These are phyloP conservation scores for Rhodotorula sp. DNA, from an alignment of 1,284 basidiomycete genomes.

Conservation along the genomic window DNA sequence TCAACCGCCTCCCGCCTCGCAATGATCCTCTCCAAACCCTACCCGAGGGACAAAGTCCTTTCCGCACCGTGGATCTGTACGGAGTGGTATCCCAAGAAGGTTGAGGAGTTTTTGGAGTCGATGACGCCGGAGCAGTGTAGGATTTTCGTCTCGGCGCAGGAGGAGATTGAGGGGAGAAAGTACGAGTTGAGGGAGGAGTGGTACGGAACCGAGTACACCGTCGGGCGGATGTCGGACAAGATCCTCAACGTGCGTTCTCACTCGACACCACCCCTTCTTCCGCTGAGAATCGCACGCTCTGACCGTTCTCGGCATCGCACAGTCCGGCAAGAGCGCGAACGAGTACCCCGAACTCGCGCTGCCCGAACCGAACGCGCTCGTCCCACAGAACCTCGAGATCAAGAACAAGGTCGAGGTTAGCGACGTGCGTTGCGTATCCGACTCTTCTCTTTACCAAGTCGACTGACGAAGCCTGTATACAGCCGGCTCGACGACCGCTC, in stretches of 20 bases:
- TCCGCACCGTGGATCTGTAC: conserved; percentile 70
- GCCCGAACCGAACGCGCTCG: conserved; percentile 83
- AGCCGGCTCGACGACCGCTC: conserved; percentile 68
- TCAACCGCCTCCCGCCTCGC: conserved; percentile 76
- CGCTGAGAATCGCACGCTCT: background rate
- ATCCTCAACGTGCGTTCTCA: conserved; percentile 60
- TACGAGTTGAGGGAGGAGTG: conserved; percentile 75
- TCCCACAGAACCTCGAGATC: conserved; percentile 81
- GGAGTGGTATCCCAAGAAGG: conserved; percentile 69
- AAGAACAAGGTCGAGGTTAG: conserved; percentile 62
- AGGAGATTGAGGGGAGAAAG: conserved; percentile 54
- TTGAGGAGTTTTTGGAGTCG: conserved; percentile 56
- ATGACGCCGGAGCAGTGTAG: conserved; percentile 61
- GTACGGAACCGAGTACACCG: conserved; percentile 78
- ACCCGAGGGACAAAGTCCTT: conserved; percentile 75
- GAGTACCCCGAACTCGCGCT: conserved; percentile 62
- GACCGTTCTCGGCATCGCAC: background rate
- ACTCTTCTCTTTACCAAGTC: accelerated
- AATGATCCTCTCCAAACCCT: conserved; percentile 72
- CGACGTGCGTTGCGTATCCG: conserved; percentile 52
- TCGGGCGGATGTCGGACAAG: conserved; percentile 64
- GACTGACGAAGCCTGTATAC: conserved; percentile 22
- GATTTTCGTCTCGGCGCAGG: conserved; percentile 70
- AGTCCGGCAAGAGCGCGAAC: conserved; percentile 1
- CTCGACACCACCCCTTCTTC: background rate